Base-by-base conservation (phyloP, 805 yeast species). In the Jamesozyma jinghongensis region DNA sequence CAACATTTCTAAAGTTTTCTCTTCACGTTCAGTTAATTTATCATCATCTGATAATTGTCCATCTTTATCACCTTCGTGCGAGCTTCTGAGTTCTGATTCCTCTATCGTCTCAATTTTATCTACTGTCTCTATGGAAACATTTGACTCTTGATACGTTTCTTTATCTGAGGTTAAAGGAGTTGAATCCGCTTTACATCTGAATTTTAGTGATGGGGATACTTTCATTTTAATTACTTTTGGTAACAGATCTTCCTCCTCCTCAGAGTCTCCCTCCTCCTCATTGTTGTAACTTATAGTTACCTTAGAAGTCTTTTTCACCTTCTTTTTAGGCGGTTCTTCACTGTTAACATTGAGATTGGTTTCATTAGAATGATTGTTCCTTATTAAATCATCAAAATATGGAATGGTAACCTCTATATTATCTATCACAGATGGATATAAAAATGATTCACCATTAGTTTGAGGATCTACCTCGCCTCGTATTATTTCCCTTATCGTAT, bases 391-490 rank as follows among this genome's bases (percentile, higher is more conserved):
- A 11, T 64, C 69, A 53, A 79, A 80, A 57, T 62, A 78, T 3
- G 69, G 70, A 6, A 66, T 61, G 2, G 70, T 52, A 2, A 79
- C 69, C 39, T 67, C 69, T 5, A 66, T 53, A 2, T 53, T 57
- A 2, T 50, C 51, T 13, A 81, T 66, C 19, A 42, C 53, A 0
- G 73, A 69, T 0, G 85, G 84, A 48, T 69, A 77, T 11, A 74
- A 31, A 1, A 81, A 82, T 16, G 54, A 50, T 22, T 63, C 68
- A 4, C 56, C 67, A 22, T 65, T 66, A 6, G 60, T 67, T 5
- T 29, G n/a, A 1, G 50, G 54, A 18, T 59, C 63, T 33, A 69
- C 40, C 46, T 76, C 81, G 12, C 70, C 64, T 31, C 71, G 73
- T 3, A 66, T 55, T 4, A 81, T 76, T 36, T 66, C 64, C 28